Conservation (phyloP, 1,139 yeast species). For the Wickerhamiella infanticola region DNA sequence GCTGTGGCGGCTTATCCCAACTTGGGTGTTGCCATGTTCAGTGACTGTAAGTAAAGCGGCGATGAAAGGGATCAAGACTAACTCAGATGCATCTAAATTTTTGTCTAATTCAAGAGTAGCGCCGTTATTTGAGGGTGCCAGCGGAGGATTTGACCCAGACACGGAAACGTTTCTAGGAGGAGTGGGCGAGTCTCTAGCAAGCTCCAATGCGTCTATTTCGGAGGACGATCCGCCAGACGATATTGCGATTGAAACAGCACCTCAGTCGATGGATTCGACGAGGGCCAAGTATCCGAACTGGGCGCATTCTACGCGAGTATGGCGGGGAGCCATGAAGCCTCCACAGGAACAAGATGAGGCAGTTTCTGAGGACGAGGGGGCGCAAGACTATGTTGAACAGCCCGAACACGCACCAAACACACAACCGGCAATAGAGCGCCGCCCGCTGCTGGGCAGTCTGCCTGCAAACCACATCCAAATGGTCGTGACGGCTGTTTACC, state of each 20-base stretch:
- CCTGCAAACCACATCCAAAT: conserved; percentile 4
- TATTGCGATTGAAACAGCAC: conserved; percentile 9
- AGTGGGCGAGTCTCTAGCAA: conserved; percentile 8
- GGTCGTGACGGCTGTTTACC: conserved; percentile 8
- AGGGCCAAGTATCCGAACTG: neutral
- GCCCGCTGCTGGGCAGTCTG: neutral
- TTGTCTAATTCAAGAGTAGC: conserved; percentile 24
- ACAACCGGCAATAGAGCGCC: neutral
- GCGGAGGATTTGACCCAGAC: conserved; percentile 19
- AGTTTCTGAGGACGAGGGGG: neutral
- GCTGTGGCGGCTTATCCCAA: neutral
- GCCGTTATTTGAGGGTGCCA: conserved; percentile 15
- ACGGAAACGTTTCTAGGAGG: conserved; percentile 10
- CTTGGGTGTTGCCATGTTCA: conserved; percentile 13
- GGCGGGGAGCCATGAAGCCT: neutral
- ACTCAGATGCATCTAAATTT: conserved; percentile 26
- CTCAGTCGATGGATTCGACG: neutral
- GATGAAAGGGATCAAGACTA: conserved; percentile 1
- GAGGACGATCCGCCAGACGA: conserved; percentile 15
- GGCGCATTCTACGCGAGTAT: neutral
- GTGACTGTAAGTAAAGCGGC: conserved; percentile 11
- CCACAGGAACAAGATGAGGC: neutral
- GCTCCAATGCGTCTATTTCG: conserved; percentile 6
- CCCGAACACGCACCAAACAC: neutral
- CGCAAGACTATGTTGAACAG: neutral